Conservation (phyloP, 768 basidiomycete species). For the Strobilomyces confusus region DNA sequence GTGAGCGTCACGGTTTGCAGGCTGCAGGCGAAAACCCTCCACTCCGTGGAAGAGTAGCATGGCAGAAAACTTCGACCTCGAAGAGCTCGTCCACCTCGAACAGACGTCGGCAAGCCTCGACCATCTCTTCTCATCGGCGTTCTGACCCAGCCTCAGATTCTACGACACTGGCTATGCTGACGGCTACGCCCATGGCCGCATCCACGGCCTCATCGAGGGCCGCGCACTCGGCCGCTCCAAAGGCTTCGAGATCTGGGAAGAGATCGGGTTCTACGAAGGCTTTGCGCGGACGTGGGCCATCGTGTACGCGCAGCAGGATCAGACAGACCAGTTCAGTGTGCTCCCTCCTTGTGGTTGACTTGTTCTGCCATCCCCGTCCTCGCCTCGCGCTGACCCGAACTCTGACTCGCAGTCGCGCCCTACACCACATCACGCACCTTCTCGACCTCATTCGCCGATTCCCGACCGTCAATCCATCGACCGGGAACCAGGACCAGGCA, state of each 20-base stretch:
- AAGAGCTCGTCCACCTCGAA: constrained; percentile 57
- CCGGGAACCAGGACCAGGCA: too few relatives aligned
- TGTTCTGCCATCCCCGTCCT: too few relatives aligned
- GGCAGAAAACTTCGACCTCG: constrained; percentile 46
- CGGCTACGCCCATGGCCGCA: constrained; percentile 79
- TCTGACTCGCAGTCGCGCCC: constrained; percentile 50
- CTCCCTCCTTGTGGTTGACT: not conserved
- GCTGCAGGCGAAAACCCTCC: too few relatives aligned
- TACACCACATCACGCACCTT: constrained; percentile 64
- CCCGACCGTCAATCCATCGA: constrained; percentile 70
- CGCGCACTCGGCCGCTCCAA: constrained; percentile 85
- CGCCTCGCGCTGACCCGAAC: not conserved
- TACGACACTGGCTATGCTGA: constrained; percentile 74
- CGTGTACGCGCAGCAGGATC: constrained; percentile 37
- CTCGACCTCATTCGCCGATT: constrained; percentile 71
- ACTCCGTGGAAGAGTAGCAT: too few relatives aligned
- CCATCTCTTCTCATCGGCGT: not conserved
- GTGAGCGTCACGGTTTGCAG: too few relatives aligned
- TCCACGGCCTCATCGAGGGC: constrained; percentile 90
- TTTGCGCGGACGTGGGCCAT: constrained; percentile 70
- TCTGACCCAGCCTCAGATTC: constrained; percentile 47
- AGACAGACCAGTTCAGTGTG: constrained; percentile 14
- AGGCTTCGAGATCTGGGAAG: constrained; percentile 96
- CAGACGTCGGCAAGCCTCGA: constrained; percentile 44
- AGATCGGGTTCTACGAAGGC: constrained; percentile 91